Conservation (phyloP, 2,329 filamentous ascomycete genomes). For the Nakataea oryzae region DNA sequence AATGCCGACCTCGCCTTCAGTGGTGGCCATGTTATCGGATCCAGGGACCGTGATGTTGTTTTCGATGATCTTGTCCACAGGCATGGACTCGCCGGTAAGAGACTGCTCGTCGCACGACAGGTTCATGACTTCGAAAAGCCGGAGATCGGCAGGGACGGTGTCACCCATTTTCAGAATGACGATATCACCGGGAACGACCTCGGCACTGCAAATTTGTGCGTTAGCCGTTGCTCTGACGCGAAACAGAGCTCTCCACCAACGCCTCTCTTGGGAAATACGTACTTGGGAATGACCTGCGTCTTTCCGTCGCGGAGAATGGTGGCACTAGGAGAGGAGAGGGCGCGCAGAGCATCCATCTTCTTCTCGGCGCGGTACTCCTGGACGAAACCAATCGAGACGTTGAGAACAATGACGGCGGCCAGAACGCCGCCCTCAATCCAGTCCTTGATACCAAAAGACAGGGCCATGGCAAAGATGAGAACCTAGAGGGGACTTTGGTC, state of each 20-base stretch:
- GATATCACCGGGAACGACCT: slow-evolving; percentile 64
- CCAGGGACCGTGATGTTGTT: slow-evolving; percentile 31
- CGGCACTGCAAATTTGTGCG: slow-evolving; percentile 27
- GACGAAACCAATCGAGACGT: slow-evolving; percentile 58
- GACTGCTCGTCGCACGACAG: slow-evolving; percentile 69
- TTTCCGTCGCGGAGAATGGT: slow-evolving; percentile 51
- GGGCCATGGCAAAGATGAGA: slow-evolving; percentile 66
- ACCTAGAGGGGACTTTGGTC: slow-evolving; percentile 41
- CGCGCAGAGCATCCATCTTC: slow-evolving; percentile 53
- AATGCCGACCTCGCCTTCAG: slow-evolving; percentile 46
- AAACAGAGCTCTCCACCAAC: not conserved
- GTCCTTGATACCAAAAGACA: slow-evolving; percentile 54
- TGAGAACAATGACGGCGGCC: slow-evolving; percentile 37
- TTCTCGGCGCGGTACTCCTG: slow-evolving; percentile 56
- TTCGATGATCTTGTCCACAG: slow-evolving; percentile 55
- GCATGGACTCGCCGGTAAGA: slow-evolving; percentile 66
- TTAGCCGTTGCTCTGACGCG: not conserved
- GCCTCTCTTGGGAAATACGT: slow-evolving; percentile 16
- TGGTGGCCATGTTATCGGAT: slow-evolving; percentile 32
- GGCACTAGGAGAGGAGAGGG: slow-evolving; percentile 53
- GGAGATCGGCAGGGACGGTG: slow-evolving; percentile 63
- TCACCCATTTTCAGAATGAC: slow-evolving; percentile 60
- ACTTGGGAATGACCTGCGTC: slow-evolving; percentile 47
- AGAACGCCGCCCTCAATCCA: slow-evolving; percentile 22
- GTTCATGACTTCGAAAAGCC: slow-evolving; percentile 65